Conservation (phyloP, 306 rosid genomes). For the Canavalia ensiformis region DNA sequence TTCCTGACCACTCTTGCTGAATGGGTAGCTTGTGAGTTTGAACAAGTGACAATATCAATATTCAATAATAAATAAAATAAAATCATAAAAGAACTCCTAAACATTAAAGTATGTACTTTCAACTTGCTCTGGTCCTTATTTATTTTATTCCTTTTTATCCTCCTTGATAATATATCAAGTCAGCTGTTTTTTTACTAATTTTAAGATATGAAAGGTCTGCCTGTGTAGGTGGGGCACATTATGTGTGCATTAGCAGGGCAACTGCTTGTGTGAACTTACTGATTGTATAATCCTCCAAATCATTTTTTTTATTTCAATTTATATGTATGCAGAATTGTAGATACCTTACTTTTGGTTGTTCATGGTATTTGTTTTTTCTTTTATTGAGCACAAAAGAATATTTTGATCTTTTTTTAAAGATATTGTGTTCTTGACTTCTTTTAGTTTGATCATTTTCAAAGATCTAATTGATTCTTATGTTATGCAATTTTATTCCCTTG, state of each 20-base stretch:
- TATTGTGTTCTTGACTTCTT: neutral
- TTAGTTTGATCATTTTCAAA: conserved; percentile 10
- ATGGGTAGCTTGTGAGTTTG: conserved; percentile 15
- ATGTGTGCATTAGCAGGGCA: conserved; percentile 6
- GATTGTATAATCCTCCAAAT: neutral
- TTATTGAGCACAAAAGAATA: conserved; percentile 2
- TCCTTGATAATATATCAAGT: neutral
- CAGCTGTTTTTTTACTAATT: neutral
- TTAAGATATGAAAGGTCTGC: neutral
- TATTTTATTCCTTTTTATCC: neutral
- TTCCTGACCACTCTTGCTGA: neutral
- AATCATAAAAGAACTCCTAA: neutral
- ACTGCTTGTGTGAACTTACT: conserved; percentile 10
- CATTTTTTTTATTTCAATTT: conserved; percentile 19
- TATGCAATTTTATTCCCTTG: conserved; percentile 10
- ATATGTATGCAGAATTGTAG: neutral
- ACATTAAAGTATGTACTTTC: neutral
- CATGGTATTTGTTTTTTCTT: conserved; percentile 29
- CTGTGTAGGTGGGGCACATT: conserved; percentile 7
- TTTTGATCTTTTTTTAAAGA: neutral
- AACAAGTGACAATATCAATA: neutral
- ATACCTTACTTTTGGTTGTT: conserved; percentile 15
- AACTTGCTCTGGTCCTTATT: neutral
- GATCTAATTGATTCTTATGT: conserved; percentile 34
- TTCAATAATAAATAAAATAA: neutral